Base-by-base conservation (phyloP, 352 stramenopile genomes). In the Phytophthora palmivora region DNA sequence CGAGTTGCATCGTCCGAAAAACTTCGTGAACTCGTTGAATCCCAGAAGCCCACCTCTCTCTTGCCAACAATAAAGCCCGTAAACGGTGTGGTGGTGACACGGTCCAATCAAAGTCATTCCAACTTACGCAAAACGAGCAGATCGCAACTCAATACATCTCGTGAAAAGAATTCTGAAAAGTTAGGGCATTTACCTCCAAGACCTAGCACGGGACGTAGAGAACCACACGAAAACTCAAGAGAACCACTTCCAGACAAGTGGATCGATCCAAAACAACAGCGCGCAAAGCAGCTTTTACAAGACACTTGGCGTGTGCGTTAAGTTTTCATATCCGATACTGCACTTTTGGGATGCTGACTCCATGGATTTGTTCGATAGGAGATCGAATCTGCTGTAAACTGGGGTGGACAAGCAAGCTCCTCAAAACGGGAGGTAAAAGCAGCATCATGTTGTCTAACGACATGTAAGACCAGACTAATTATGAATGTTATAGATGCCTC, bases 1-100 rank as follows among this genome's bases (percentile, higher is more conserved):
- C 73, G 70, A 59, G 49, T 82, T 6, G 59, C 70, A 11, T 86
- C 76, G 11, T 82, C 76, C 5, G 71, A 88, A 4, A 66, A 88
- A 21, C 58, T 88, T 19, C 76, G 76, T 2, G 66, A 84, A 47
- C 46, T 88, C 19, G 74, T 85, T 8, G 67, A 75, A 38, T 66
- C 33, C 0, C 66, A 84, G 32, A 73, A 65, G 14, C 52, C 63
- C 0, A 73, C 60, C 5, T 57, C 47, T 18, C 53, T 70, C 33
- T 37, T 70, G 15, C 59, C 53, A 6, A 55, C 61, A 5, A 8
- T 68, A 44, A 60, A 65, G 0, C 14, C 47, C 15, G 28, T 59
- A 3, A 51, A 49, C 9, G 45, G 52, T 5, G 38, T 42, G 12
- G 45, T 56, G 38, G 28, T 44, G 12, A 32, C 56, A 22, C 49